Conservation (phyloP, 306 rosid genomes). For the Arachis stenosperma region DNA sequence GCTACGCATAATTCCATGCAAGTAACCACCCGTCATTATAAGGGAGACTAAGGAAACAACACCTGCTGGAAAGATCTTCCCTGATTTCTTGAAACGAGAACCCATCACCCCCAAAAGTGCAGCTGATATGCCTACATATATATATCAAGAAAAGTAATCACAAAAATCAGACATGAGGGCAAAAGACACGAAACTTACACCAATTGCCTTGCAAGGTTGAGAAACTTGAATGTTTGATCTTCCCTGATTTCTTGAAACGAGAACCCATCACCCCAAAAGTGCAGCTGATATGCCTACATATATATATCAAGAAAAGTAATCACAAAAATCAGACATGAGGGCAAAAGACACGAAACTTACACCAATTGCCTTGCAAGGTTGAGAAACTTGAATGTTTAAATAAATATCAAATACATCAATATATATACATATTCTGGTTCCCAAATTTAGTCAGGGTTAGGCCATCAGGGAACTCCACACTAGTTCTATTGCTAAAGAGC, state of each 20-base stretch:
- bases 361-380: slow-evolving; percentile 9
- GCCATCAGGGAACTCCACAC: neutral
- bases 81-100: slow-evolving; percentile 87
- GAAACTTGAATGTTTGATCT: slow-evolving; percentile 41
- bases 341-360: slow-evolving; percentile 21
- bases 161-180: slow-evolving; percentile 6
- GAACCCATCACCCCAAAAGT: slow-evolving; percentile 93
- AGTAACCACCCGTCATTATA: slow-evolving; percentile 89
- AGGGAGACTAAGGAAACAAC: slow-evolving; percentile 89
- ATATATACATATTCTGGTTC: neutral
- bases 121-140: slow-evolving; percentile 79
- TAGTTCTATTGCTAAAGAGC: neutral
- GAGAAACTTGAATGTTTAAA: neutral
- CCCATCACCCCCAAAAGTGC: slow-evolving; percentile 94
- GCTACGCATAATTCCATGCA: slow-evolving; percentile 91
- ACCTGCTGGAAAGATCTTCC: slow-evolving; percentile 97
- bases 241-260: slow-evolving; percentile 91
- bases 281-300: slow-evolving; percentile 85
- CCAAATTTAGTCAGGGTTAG: neutral
- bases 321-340: slow-evolving; percentile 5
- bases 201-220: slow-evolving; percentile 5
- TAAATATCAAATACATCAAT: neutral
- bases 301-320: slow-evolving; percentile 5
- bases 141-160: slow-evolving; percentile 2
- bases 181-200: slow-evolving; percentile 25